phyloP scores from a whole-genome alignment of 441 rosid species.

The Populus tomentosa region DNA sequence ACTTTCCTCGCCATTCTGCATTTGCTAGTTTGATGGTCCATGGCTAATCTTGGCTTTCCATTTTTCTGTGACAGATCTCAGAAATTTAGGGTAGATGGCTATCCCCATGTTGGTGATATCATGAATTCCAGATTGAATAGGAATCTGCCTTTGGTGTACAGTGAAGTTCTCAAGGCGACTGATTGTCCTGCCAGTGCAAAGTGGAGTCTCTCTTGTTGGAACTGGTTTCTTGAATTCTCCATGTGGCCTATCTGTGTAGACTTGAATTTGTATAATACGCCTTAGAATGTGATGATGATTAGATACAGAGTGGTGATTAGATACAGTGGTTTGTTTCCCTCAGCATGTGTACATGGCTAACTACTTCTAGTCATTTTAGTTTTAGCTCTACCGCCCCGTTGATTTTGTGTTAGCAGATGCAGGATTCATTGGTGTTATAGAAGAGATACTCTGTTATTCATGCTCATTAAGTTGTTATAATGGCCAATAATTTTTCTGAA shows the following conservation, averaged over 20 bases:
- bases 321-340: slow-evolving; percentile 20
- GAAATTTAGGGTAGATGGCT: slow-evolving; percentile 30
- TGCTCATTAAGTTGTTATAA: slow-evolving; percentile 23
- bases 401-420: slow-evolving; percentile 25
- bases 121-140: slow-evolving; percentile 14
- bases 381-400: slow-evolving; percentile 12
- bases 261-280: slow-evolving; percentile 33
- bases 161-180: slow-evolving; percentile 17
- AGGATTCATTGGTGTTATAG: slow-evolving; percentile 39
- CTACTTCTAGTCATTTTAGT: slow-evolving; percentile 25
- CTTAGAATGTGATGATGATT: slow-evolving; percentile 26
- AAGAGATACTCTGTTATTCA: slow-evolving; percentile 33
- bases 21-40: not conserved
- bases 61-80: slow-evolving; percentile 17
- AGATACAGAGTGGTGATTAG: slow-evolving; percentile 18
- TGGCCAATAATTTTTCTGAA: slow-evolving; percentile 12
- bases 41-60: not conserved
- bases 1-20: not conserved
- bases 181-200: slow-evolving; percentile 5
- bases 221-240: slow-evolving; percentile 18
- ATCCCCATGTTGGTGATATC: slow-evolving; percentile 17
- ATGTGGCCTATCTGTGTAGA: slow-evolving; percentile 19
- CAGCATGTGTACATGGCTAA: slow-evolving; percentile 46
- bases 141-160: slow-evolving; percentile 31
- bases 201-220: slow-evolving; percentile 7